Percentiles rank a stretch among this genome's conserved stretches.
Evolutionary conservation across 306 rosid species (phyloP).

Genomic region (Styphnolobium japonicum): DNA sequence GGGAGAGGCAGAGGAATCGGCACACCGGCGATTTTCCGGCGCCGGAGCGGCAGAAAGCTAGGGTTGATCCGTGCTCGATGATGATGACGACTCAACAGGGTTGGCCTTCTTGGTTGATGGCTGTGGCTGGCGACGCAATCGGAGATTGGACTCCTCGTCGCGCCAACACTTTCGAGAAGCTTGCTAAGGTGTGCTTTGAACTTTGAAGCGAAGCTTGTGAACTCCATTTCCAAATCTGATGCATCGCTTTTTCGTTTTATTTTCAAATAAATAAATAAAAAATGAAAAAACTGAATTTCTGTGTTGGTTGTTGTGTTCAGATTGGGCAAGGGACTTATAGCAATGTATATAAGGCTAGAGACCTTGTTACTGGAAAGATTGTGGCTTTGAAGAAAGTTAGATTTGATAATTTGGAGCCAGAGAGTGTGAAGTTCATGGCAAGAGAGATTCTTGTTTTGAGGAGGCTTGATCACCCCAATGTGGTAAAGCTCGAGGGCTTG

Average conservation of each 20-base stretch:
- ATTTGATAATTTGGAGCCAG: conserved; percentile 92
- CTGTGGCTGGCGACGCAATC: conserved; percentile 91
- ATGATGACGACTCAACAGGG: conserved; percentile 80
- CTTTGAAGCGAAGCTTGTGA: not conserved
- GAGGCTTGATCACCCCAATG: conserved; percentile 96
- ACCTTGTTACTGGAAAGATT: conserved; percentile 73
- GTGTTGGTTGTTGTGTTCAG: conserved; percentile 40
- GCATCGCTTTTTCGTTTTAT: not conserved
- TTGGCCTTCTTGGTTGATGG: conserved; percentile 94
- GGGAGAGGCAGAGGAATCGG: conserved; percentile 29
- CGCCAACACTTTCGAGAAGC: conserved; percentile 90
- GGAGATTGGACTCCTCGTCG: conserved; percentile 95
- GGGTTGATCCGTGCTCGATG: conserved; percentile 34
- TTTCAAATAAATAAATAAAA: no score
- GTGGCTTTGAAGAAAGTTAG: conserved; percentile 98
- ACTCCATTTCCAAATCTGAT: conserved; percentile 9
- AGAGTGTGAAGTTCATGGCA: conserved; percentile 98
- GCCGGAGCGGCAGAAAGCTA: conserved; percentile 57
- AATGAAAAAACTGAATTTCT: no score
- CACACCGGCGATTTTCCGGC: conserved; percentile 55
- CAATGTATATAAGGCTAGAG: conserved; percentile 95
- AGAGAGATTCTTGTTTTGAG: conserved; percentile 89
- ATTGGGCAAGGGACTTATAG: conserved; percentile 99
- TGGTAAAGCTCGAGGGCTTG: conserved; percentile 88
- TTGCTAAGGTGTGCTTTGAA: conserved; percentile 91